Conservation (phyloP, 2,329 filamentous ascomycete species). For the Monosporascus sp. region DNA sequence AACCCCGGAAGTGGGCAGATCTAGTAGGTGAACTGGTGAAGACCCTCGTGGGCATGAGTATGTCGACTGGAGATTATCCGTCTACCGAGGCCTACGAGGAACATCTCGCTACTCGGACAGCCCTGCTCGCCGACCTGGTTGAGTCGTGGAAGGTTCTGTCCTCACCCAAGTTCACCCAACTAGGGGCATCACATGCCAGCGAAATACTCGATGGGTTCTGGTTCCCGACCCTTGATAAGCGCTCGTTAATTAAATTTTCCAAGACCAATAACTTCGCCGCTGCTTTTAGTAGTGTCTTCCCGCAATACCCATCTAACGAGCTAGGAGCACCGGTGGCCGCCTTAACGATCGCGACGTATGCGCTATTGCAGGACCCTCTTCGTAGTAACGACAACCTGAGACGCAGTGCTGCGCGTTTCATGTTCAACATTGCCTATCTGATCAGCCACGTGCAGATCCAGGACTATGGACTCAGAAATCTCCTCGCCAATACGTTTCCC, state of each 20-base stretch:
- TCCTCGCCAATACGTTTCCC: slow-evolving; percentile 13
- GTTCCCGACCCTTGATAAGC: slow-evolving; percentile 22
- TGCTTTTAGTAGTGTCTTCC: slow-evolving; percentile 30
- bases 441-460: slow-evolving; percentile 15
- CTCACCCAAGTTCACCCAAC: slow-evolving; percentile 18
- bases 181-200: slow-evolving; percentile 4
- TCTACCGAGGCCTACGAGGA: slow-evolving; percentile 22
- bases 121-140: slow-evolving; percentile 33
- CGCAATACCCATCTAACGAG: slow-evolving; percentile 21
- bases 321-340: slow-evolving; percentile 22
- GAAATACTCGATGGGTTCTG: slow-evolving; percentile 21
- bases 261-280: slow-evolving; percentile 16
- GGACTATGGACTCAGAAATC: slow-evolving; percentile 8
- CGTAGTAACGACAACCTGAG: slow-evolving; percentile 14
- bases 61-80: slow-evolving; percentile 17
- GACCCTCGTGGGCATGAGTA: slow-evolving; percentile 23
- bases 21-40: slow-evolving; percentile 29
- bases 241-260: slow-evolving; percentile 10
- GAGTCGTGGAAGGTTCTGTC: slow-evolving; percentile 36
- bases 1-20: slow-evolving; percentile 26
- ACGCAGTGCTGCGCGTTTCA: slow-evolving; percentile 18
- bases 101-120: slow-evolving; percentile 23
- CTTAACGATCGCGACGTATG: slow-evolving; percentile 33
- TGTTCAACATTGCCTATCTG: slow-evolving; percentile 19
- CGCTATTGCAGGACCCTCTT: slow-evolving; percentile 29